A percentile compares a stretch with the other conserved stretches of the same genome.
Conservation (phyloP, 805 yeast genomes). For the Lachancea sp. region DNA sequence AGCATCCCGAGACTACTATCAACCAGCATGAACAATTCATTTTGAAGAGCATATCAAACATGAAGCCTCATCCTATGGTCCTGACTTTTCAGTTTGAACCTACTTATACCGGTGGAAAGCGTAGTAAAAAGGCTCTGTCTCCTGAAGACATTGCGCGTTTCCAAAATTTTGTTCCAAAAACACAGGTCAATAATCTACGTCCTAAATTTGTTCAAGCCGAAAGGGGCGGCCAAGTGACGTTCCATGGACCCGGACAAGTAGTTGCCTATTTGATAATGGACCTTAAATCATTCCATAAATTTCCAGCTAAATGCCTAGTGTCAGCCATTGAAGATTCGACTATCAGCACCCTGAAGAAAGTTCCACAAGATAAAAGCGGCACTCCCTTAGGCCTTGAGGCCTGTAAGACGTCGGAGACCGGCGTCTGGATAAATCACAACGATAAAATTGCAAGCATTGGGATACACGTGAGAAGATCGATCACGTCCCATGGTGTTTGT, state of each 20-base stretch:
- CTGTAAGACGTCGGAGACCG: slow-evolving; percentile 63
- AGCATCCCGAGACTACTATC: slow-evolving; percentile 31
- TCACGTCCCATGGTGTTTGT: slow-evolving; percentile 87
- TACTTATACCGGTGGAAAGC: slow-evolving; percentile 87
- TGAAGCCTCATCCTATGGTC: slow-evolving; percentile 59
- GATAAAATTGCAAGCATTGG: slow-evolving; percentile 85
- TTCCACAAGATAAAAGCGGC: slow-evolving; percentile 7
- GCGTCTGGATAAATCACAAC: slow-evolving; percentile 68
- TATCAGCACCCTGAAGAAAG: slow-evolving; percentile 38
- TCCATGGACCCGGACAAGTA: slow-evolving; percentile 94
- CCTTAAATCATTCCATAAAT: slow-evolving; percentile 48
- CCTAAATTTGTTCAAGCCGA: slow-evolving; percentile 69
- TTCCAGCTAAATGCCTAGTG: slow-evolving; percentile 62
- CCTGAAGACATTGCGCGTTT: slow-evolving; percentile 21
- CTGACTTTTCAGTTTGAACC: slow-evolving; percentile 81
- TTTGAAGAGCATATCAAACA: slow-evolving; percentile 37
- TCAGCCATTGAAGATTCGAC: slow-evolving; percentile 54
- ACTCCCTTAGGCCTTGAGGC: slow-evolving; percentile 19
- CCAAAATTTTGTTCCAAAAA: slow-evolving; percentile 24
- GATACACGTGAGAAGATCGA: slow-evolving; percentile 71
- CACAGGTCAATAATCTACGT: slow-evolving; percentile 29
- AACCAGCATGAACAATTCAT: slow-evolving; percentile 44
- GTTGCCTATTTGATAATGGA: slow-evolving; percentile 80
- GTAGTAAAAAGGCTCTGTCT: slow-evolving; percentile 54
- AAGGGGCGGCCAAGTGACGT: slow-evolving; percentile 94